Evolutionary conservation across 306 rosid species (phyloP).

Genomic region (Astragalus membranaceus): DNA sequence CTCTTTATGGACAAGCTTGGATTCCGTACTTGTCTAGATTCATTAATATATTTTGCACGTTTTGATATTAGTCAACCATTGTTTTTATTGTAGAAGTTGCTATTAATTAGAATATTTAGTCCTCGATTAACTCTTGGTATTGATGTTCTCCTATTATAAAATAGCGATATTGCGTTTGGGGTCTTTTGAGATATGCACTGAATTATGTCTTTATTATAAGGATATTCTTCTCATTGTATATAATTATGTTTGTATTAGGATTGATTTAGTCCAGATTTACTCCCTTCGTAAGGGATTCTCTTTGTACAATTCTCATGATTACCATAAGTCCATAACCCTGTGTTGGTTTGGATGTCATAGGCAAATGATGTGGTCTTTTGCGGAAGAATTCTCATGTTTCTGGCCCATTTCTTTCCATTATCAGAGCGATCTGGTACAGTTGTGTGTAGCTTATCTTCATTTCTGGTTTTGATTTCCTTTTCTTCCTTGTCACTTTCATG

Average conservation of each 20-base stretch:
- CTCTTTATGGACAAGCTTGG: too few species aligned
- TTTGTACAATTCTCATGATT: not conserved
- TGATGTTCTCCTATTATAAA: not conserved
- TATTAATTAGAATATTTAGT: too few species aligned
- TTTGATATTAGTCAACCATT: too few species aligned
- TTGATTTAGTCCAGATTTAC: too few species aligned
- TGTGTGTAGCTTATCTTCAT: slow-evolving; percentile 4
- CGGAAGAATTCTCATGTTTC: slow-evolving; percentile 94
- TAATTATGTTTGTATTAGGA: too few species aligned
- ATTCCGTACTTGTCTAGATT: too few species aligned
- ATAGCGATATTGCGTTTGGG: too few species aligned
- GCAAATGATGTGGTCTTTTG: slow-evolving; percentile 97
- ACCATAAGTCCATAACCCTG: not conserved
- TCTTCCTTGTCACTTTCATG: slow-evolving; percentile 13
- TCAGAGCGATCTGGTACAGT: slow-evolving; percentile 90
- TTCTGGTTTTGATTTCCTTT: slow-evolving; percentile 16
- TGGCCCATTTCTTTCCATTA: slow-evolving; percentile 91
- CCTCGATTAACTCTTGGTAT: not conserved
- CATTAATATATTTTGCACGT: too few species aligned
- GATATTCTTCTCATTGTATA: not conserved
- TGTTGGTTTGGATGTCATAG: slow-evolving; percentile 31
- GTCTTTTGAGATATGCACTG: too few species aligned
- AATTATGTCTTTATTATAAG: too few species aligned
- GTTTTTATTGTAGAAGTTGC: too few species aligned
- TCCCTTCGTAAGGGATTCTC: too few species aligned